A percentile compares a stretch with the other conserved stretches of the same genome.
phyloP scores from a whole-genome alignment of 306 rosid species.

The Cucurbita ficifolia region DNA sequence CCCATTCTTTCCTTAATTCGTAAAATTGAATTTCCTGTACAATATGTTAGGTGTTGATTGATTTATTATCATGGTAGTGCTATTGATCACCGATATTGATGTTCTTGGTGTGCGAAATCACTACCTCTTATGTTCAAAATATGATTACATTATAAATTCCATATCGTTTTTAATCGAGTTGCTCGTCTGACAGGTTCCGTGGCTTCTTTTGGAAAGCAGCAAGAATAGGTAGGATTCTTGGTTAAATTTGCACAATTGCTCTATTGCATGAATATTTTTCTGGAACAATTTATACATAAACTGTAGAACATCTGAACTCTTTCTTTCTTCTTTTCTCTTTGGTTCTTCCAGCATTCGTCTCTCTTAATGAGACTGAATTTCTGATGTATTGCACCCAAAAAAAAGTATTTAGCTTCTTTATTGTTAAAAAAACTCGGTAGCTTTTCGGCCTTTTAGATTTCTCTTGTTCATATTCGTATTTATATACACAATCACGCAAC shows the following conservation, averaged over 20 bases:
- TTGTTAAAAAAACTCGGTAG: background rate
- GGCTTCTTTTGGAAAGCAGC: constrained; percentile 78
- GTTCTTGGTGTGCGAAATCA: background rate
- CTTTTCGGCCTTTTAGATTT: background rate
- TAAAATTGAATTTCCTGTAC: background rate
- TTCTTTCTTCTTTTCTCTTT: background rate
- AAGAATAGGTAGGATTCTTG: constrained; percentile 33
- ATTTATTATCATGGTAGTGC: background rate
- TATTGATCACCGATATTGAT: background rate
- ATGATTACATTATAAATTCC: background rate
- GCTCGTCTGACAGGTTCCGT: constrained; percentile 29
- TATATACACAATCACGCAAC: background rate
- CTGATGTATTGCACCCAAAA: background rate
- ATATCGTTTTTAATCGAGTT: background rate
- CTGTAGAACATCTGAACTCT: background rate
- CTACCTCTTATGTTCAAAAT: background rate
- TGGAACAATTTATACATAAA: background rate
- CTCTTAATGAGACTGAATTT: background rate
- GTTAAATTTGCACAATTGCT: background rate
- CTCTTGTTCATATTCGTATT: background rate
- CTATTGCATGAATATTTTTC: background rate
- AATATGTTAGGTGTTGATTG: background rate
- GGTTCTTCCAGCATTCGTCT: background rate
- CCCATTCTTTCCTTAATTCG: background rate
- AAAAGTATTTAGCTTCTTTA: background rate